Base-by-base conservation (phyloP, 129 eudicot species). In the Flaveria sonorensis region DNA sequence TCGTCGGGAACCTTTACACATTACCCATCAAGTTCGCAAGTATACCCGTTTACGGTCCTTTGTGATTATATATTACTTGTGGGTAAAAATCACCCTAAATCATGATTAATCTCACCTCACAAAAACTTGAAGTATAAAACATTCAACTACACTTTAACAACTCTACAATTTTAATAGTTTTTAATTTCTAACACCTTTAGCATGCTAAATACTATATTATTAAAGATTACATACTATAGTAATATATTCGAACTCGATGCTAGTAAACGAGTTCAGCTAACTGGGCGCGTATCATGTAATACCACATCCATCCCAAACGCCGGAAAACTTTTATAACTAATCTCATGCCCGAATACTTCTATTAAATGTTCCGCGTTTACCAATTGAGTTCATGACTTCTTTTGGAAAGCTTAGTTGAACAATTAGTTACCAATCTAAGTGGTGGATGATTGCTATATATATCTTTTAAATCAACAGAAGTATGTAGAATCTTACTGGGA, bases 401-500 rank as follows among this genome's bases (percentile, higher is more conserved):
- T 43, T 61, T 26, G 46, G 60, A 60, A 26, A 13, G 24, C 19
- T 75, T 18, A 62, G 16, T 61, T 39, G 32, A 45, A 62, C 71
- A 15, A 11, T 57, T 47, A 30, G 80, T 64, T 59, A 32, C 62
- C 39, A 67, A 32, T 65, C 46, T 0, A 55, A 43, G 9, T 1
- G 66, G 59, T 16, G 68, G 7, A 42, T 68, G 32, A 23, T 16
- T 23, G 60, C 2, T 28, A 11, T 16, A 10, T 18, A 16, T 21
- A 50, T 9, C 48, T 9, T n/a, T 4, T 28, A 28, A 73, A 77
- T 20, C 11, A 56, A 70, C 39, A 70, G 1, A 20, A 28, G 36
- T 14, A 55, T 21, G n/a, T 26, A 60, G 43, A 43, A 57, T 80
- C 85, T 78, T 72, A 89, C 91, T 2, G 72, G 89, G 68, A 89